Evolutionary conservation across 2,329 filamentous ascomycete genomes (phyloP), one percentile per base, ranked within the genome.

Genomic region (Xylaria arbuscula): DNA sequence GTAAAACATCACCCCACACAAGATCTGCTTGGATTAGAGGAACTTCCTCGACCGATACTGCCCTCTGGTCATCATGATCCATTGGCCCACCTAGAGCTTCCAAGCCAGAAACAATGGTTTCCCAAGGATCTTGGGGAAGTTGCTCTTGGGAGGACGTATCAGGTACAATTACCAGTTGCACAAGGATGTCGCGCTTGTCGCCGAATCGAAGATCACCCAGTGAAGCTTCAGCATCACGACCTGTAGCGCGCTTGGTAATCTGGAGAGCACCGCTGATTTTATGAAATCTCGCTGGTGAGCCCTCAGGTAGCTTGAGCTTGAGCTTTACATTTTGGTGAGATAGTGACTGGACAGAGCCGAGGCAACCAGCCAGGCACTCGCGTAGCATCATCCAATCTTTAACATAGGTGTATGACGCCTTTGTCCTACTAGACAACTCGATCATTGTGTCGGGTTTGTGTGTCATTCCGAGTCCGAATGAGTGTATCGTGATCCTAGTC

Each of bases 361-460:
- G 84, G 76, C 95, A 98, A 51, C 96, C 96, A 28, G 94, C 96
- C 53, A 98, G 87, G 79, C 96, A 98, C 80, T 99, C 96, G 34
- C 96, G 91, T 42, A 99, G 87, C 95, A 98, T 99, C 95, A 98
- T 98, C 96, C 96, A 99, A 80, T 99, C 96, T 82, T 98, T 99
- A 74, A 99, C 94, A 76, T 98, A 99, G 1, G 94, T 97, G 78
- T 98, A 99, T 1, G 94, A 97, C 4, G 94, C 96, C 82, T 98
- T 99, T 3, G 96, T 99, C 69, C 94, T 88, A 7, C 93, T 96
- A 0, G 96, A 98, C 13, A 99, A 84, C 81, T 98, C 95, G 71
- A 99, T 97, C 94, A 99, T 97, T 0, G 94, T 98, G 78, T 99
- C 96, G 5, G 96, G 96, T 81, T 98, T 98, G 81, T 99, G 96